phyloP scores from a whole-genome alignment of 1,284 basidiomycete species.

The Fomitopsis betulina region DNA sequence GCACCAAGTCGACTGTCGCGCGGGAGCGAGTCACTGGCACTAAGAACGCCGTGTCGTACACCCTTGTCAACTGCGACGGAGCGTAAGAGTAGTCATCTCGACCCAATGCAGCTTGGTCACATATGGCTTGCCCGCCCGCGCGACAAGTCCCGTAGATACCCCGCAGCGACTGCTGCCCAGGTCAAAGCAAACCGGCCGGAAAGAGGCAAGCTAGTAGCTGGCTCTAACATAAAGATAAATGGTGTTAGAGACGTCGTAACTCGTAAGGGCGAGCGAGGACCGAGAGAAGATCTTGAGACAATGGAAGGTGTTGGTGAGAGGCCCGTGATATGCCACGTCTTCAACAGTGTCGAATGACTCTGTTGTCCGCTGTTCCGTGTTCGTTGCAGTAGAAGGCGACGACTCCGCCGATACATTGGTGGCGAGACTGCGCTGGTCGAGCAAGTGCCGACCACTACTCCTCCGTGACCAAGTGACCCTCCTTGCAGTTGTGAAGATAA shows the following conservation, averaged over 20 bases:
- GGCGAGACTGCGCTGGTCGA: background rate
- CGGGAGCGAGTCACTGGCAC: slow-evolving; percentile 68
- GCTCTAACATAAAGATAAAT: slow-evolving; percentile 75
- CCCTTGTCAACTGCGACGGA: slow-evolving; percentile 56
- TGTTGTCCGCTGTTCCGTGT: background rate
- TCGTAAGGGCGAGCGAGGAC: slow-evolving; percentile 70
- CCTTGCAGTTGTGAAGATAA: background rate
- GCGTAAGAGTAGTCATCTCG: slow-evolving; percentile 67
- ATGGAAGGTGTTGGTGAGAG: slow-evolving; percentile 67
- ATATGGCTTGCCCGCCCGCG: slow-evolving; percentile 62
- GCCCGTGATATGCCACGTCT: slow-evolving; percentile 47
- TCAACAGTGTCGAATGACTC: background rate
- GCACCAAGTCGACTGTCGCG: slow-evolving; percentile 78
- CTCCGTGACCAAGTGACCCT: background rate
- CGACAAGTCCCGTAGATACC: slow-evolving; percentile 70
- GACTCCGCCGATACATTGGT: background rate
- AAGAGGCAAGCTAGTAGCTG: slow-evolving; percentile 57
- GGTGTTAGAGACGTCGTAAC: slow-evolving; percentile 70
- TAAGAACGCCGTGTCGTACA: slow-evolving; percentile 76
- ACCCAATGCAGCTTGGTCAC: slow-evolving; percentile 44
- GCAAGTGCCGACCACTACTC: background rate
- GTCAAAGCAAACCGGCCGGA: slow-evolving; percentile 69
- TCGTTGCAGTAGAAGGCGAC: background rate
- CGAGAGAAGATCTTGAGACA: slow-evolving; percentile 83
- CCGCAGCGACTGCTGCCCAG: slow-evolving; percentile 67